Conservation (phyloP, 176 grass and related monocot genomes). For the Oryza rufipogon region DNA sequence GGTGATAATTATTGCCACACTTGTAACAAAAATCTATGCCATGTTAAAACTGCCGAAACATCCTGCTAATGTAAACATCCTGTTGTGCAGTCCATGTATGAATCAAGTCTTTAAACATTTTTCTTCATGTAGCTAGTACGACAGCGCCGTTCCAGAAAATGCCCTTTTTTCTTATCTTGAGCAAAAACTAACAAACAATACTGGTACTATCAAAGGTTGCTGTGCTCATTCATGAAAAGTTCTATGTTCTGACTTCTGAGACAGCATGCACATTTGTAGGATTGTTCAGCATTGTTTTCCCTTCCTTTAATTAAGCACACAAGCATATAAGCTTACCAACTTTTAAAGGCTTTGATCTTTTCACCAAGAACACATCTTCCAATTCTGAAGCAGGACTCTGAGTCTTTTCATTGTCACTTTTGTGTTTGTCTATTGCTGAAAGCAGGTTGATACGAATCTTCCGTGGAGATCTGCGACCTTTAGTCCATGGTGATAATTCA, state of each 20-base stretch:
- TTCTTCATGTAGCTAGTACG: constrained; percentile 29
- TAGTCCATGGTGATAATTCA: constrained; percentile 20
- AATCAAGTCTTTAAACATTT: not conserved
- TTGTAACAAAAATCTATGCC: constrained; percentile 27
- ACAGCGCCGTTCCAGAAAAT: not conserved
- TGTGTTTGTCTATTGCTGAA: not conserved
- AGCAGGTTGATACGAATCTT: not conserved
- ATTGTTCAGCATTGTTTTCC: constrained; percentile 24
- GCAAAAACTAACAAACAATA: not conserved
- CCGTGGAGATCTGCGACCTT: constrained; percentile 19
- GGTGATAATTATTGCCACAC: not conserved
- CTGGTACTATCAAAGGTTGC: not conserved
- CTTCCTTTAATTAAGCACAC: constrained; percentile 24
- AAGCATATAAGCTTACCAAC: constrained; percentile 42
- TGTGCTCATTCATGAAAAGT: constrained; percentile 6
- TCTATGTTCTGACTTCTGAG: constrained; percentile 1
- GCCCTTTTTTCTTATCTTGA: constrained; percentile 14
- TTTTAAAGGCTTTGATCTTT: constrained; percentile 36
- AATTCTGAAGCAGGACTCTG: constrained; percentile 33
- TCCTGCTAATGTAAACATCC: constrained; percentile 25
- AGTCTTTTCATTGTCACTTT: not conserved
- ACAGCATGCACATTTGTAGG: not conserved
- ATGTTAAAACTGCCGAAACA: constrained; percentile 28
- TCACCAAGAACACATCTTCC: not conserved
- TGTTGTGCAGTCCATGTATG: constrained; percentile 18